Base-by-base conservation (phyloP, 768 basidiomycete species). In the Dioszegia aurantiaca region DNA sequence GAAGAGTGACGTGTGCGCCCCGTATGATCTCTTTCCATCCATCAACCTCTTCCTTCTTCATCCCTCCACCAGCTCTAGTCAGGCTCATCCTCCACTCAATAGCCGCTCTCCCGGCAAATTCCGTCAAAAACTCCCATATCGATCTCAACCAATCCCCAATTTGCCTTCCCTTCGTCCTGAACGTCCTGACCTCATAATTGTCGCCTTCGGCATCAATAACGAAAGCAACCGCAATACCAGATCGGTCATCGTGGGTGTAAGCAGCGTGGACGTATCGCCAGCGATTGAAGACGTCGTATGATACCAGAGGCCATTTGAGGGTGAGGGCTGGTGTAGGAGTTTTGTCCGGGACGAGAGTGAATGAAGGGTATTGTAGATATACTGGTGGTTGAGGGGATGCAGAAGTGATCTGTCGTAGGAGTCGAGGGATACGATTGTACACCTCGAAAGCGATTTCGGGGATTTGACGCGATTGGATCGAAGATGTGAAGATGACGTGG, bases 241-340 rank as follows among this genome's bases (percentile, higher is more conserved):
- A 10, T 2, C 58, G 51, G 16, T 30, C 28, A 33, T 55, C 36
- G 31, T 48, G 51, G 9, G 51, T 43, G 41, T 72, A 72, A 2
- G 49, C 58, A 27, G 27, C 56, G 45, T 69, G 68, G 4, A 65
- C 44, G 4, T 52, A 46, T 27, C 62, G 39, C 62, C 66, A 60
- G 26, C 48, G 59, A 27, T 65, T 65, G 48, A 72, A 40, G 5
- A 72, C 56, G 43, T 72, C 70, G 58, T 67, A 69, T 19, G 68
- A 69, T 37, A 52, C 40, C 10, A 67, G 24, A 14, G 70, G 70
- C 68, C 68, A 69, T 14, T 55, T 26, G 39, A 72, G 60, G n/a
- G 59, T 53, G 10, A 72, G 48, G 26, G 49, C 36, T 3, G 65
- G 64, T 43, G 52, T 65, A 27, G 53, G 58, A 4, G 42, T 55